Percentiles rank a stretch among this genome's conserved stretches.
These are phyloP conservation scores for Umbelopsis vinacea DNA, from an alignment of 192 early-diverging fungal genomes.

Conservation along the genomic window DNA sequence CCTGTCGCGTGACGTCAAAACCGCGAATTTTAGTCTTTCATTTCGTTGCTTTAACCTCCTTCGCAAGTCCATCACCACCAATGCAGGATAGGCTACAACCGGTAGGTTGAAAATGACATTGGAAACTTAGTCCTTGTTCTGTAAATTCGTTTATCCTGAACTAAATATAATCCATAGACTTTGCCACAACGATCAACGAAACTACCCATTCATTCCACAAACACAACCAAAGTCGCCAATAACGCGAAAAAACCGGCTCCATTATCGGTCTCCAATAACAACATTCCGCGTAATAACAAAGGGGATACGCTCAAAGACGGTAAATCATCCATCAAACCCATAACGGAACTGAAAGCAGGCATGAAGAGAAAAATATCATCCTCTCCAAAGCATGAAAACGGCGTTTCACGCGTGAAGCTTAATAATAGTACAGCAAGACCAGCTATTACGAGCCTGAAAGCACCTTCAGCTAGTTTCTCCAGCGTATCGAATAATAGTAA, in stretches of 20 bases:
- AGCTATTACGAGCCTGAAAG: not conserved
- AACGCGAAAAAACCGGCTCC: constrained; percentile 17
- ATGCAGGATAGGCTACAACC: constrained; percentile 8
- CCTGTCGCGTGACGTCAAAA: constrained; percentile 20
- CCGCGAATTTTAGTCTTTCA: not conserved
- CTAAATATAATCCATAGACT: not conserved
- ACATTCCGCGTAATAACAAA: not conserved
- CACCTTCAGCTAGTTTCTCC: not conserved
- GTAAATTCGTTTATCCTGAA: not conserved
- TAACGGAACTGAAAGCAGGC: not conserved
- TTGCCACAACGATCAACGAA: not conserved
- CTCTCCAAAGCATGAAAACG: not conserved
- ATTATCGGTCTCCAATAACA: constrained; percentile 4
- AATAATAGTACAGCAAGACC: constrained; percentile 7
- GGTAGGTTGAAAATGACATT: not conserved
- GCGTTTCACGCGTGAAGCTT: constrained; percentile 12
- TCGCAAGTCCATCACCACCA: not conserved
- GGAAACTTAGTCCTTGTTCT: not conserved
- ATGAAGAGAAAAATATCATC: constrained; percentile 15
- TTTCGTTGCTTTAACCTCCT: not conserved
- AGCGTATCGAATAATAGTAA: not conserved
- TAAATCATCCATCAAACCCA: not conserved
- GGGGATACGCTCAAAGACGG: not conserved
- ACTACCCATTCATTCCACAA: not conserved
- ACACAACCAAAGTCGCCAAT: not conserved